Evolutionary conservation across 352 stramenopile species (phyloP), one percentile per base, ranked within the genome.

Genomic region (Lagenidium giganteum): DNA sequence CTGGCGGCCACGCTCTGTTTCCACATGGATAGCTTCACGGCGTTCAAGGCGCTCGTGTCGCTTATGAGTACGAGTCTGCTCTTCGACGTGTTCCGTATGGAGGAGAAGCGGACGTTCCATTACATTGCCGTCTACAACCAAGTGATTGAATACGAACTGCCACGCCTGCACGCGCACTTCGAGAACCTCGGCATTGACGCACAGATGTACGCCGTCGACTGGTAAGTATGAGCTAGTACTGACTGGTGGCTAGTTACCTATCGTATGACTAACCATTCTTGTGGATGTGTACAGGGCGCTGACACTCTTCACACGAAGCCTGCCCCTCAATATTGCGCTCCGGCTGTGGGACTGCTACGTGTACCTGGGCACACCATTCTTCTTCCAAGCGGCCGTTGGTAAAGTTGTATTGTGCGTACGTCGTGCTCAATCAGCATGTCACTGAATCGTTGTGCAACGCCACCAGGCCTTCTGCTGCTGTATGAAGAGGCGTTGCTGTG

Each of bases 1-100:
- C 57, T 93, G n/a, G 82, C 82, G 4, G 82, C 82, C 8, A 69
- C 75, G 5, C 35, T 93, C 30, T 93, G 82, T 48, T 85, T 93
- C 37, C 82, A 93, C 54, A 87, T 93, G 76, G 82, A 93, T 50
- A 90, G 73, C 57, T 93, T 92, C 42, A 79, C 77, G 37, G 82
- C 82, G 29, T 93, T 93, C 56, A 90, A 90, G 54, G 79, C 79
- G 14, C 57, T 93, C 38, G 79, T 83, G 21, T 72, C 76, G 23
- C 60, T 93, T 29, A 81, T 93, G 64, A 92, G 79, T 48, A 88
- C 77, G 33, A 89, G 70, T 27, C 45, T 92, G 17, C 58, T 93
- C n/a, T 93, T 93, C 38, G 81, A 93, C 52, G 88, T 93, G 78
- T 93, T 91, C 44, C 78, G 81, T 22, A 68, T 93, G 24, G 78